Evolutionary conservation across 1,284 basidiomycete genomes (phyloP).

Genomic region (Termitomyces sp.): DNA sequence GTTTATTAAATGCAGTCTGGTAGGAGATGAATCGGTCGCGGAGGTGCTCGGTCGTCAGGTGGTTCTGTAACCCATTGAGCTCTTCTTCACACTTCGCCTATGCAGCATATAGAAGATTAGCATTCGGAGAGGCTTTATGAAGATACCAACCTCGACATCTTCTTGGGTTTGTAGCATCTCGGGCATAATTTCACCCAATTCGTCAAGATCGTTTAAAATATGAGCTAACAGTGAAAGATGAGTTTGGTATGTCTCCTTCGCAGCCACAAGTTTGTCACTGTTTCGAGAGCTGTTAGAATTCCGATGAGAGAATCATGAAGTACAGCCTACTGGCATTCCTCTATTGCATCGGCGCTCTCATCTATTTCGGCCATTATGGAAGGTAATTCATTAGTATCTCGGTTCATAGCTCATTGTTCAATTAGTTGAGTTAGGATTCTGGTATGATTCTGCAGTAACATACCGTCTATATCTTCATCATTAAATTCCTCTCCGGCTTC

Average conservation of each 20-base stretch:
- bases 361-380: slow-evolving; percentile 69
- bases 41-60: slow-evolving; percentile 55
- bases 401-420: slow-evolving; percentile 55
- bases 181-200: slow-evolving; percentile 70
- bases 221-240: slow-evolving; percentile 43
- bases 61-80: slow-evolving; percentile 50
- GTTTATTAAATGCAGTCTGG: slow-evolving; percentile 63
- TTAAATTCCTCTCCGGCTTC: slow-evolving; percentile 60
- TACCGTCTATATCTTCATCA: slow-evolving; percentile 68
- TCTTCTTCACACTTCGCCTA: slow-evolving; percentile 51
- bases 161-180: slow-evolving; percentile 70
- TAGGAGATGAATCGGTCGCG: slow-evolving; percentile 62
- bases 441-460: neutral
- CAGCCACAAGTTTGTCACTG: slow-evolving; percentile 46
- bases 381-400: slow-evolving; percentile 71
- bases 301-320: neutral
- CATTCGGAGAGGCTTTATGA: neutral
- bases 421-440: neutral
- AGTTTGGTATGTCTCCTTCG: slow-evolving; percentile 38
- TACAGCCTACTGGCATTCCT: slow-evolving; percentile 48
- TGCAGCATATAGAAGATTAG: neutral
- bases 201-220: slow-evolving; percentile 62
- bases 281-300: neutral
- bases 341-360: slow-evolving; percentile 45
- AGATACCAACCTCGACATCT: slow-evolving; percentile 48